phyloP scores from a whole-genome alignment of 768 basidiomycete genomes.

The Fibroporia radiculosa region DNA sequence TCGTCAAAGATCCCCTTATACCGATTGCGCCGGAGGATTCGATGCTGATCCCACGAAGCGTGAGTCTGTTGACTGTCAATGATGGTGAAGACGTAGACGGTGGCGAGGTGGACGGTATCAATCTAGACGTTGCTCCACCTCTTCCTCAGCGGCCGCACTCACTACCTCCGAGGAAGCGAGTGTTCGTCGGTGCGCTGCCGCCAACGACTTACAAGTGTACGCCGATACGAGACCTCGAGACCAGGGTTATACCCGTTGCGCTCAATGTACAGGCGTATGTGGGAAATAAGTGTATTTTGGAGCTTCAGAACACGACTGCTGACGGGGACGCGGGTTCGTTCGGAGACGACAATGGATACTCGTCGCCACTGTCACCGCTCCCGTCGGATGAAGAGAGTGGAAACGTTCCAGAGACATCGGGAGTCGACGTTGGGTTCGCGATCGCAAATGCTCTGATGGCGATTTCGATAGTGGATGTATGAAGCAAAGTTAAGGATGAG shows the following conservation, averaged over 20 bases:
- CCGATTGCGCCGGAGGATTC: background rate
- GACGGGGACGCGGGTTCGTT: background rate
- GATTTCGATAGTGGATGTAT: background rate
- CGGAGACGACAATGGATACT: background rate
- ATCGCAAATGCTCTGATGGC: background rate
- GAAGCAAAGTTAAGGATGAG: background rate
- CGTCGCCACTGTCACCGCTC: background rate
- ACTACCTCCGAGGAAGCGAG: background rate
- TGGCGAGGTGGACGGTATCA: background rate
- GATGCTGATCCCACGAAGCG: background rate
- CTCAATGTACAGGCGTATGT: background rate
- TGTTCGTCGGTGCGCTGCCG: background rate
- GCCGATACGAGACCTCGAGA: background rate
- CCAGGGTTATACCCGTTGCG: background rate
- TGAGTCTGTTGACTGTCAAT: too few relatives aligned
- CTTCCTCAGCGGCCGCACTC: background rate
- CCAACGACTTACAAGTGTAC: background rate
- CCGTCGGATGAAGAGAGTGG: background rate
- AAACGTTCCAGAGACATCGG: background rate
- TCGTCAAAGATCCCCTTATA: conserved; percentile 1
- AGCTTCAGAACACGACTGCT: background rate
- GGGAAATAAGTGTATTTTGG: background rate
- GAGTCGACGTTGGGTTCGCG: background rate
- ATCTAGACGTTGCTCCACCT: background rate
- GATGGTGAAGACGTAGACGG: background rate